These are phyloP conservation scores for Metschnikowia chrysomelidarum DNA, from an alignment of 805 yeast species.

Conservation along the genomic window DNA sequence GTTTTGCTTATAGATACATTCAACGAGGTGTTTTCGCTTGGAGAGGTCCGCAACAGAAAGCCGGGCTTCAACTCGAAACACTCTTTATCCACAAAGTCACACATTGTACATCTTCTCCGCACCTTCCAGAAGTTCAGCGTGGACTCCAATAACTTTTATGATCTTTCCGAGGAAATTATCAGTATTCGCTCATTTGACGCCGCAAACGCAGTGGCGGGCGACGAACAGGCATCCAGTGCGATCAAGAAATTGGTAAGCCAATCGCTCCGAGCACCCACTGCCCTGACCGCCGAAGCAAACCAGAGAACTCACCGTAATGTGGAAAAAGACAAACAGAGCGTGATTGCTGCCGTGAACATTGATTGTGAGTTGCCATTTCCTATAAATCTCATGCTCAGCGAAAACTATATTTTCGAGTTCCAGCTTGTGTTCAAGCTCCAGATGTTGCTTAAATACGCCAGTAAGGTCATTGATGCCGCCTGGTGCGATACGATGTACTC, in stretches of 20 bases:
- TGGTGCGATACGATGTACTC: constrained; percentile 65
- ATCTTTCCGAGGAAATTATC: constrained; percentile 47
- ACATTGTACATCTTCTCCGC: constrained; percentile 4
- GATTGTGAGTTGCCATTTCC: constrained; percentile 82
- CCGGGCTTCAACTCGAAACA: background rate
- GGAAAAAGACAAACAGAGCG: constrained; percentile 7
- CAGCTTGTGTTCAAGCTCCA: constrained; percentile 77
- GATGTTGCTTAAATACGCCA: constrained; percentile 59
- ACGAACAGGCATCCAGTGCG: constrained; percentile 16
- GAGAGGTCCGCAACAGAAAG: constrained; percentile 1
- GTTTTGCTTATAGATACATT: constrained; percentile 11
- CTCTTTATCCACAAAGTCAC: background rate
- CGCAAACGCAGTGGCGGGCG: constrained; percentile 39
- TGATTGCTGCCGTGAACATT: constrained; percentile 53
- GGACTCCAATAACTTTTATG: constrained; percentile 46
- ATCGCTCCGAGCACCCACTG: constrained; percentile 12
- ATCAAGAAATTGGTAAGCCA: constrained; percentile 17
- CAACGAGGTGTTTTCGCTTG: constrained; percentile 10
- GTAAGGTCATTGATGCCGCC: constrained; percentile 55
- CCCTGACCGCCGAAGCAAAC: constrained; percentile 3
- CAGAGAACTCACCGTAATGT: background rate
- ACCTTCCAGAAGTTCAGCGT: constrained; percentile 33
- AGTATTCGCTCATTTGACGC: constrained; percentile 56
- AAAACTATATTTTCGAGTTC: constrained; percentile 70
- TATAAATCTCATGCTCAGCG: constrained; percentile 67